Percentiles rank a stretch among this genome's conserved stretches.
These are phyloP conservation scores for Ustilago bromivora DNA, from an alignment of 1,284 basidiomycete species.

Conservation along the genomic window DNA sequence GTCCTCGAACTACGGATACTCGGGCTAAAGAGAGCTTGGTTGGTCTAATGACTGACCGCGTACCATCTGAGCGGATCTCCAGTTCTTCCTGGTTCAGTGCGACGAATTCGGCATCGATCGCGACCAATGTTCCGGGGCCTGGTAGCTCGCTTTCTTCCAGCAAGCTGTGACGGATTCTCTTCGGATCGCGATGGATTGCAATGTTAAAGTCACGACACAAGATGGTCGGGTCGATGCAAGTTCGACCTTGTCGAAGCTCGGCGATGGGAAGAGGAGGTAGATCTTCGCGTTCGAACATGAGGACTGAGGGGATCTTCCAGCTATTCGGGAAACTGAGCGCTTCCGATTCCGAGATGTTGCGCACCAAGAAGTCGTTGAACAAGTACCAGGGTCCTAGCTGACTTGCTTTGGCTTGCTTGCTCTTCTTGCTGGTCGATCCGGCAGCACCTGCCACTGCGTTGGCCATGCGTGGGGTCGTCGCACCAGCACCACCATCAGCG, in stretches of 20 bases:
- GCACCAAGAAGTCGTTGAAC: slow-evolving; percentile 97
- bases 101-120: slow-evolving; percentile 98
- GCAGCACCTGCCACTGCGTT: slow-evolving; percentile 1
- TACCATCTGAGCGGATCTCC: slow-evolving; percentile 93
- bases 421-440: slow-evolving; percentile 29
- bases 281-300: slow-evolving; percentile 87
- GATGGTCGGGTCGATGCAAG: slow-evolving; percentile 72
- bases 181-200: slow-evolving; percentile 77
- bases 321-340: slow-evolving; percentile 83
- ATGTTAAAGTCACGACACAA: slow-evolving; percentile 85
- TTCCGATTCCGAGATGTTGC: slow-evolving; percentile 84
- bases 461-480: slow-evolving; percentile 16
- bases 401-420: slow-evolving; percentile 24
- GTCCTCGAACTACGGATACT: slow-evolving; percentile 91
- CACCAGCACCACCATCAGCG: slow-evolving; percentile 42
- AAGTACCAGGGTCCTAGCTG: slow-evolving; percentile 78
- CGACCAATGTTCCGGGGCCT: slow-evolving; percentile 82
- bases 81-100: slow-evolving; percentile 95
- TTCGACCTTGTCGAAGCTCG: slow-evolving; percentile 43
- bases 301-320: slow-evolving; percentile 94
- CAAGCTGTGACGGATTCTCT: slow-evolving; percentile 81
- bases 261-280: slow-evolving; percentile 52
- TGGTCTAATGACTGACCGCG: slow-evolving; percentile 89
- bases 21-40: slow-evolving; percentile 91
- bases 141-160: slow-evolving; percentile 84